Percentiles rank a stretch among this genome's conserved stretches.
These are phyloP conservation scores for Alternaria sp. DNA, from an alignment of 2,329 filamentous ascomycete species.

Conservation along the genomic window DNA sequence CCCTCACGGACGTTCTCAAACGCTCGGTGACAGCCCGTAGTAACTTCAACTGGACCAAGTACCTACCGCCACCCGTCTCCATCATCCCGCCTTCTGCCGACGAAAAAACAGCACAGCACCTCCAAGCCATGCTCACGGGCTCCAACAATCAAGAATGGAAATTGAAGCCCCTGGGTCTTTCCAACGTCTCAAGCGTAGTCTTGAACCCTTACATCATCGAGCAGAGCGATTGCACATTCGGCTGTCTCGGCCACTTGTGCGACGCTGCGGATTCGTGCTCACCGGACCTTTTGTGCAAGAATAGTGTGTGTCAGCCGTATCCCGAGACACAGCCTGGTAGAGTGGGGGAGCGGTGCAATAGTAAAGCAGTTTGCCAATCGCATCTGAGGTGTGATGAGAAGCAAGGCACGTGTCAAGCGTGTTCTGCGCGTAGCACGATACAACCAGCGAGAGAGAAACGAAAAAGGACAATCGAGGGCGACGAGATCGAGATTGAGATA, in stretches of 20 bases:
- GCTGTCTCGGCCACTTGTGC: conserved; percentile 45
- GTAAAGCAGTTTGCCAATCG: conserved; percentile 39
- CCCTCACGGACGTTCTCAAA: conserved; percentile 32
- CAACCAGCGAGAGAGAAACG: conserved; percentile 7
- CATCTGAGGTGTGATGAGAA: conserved; percentile 36
- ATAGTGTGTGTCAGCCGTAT: conserved; percentile 40
- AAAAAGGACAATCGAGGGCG: conserved; percentile 10
- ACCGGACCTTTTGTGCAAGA: conserved; percentile 43
- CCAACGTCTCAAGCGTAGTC: conserved; percentile 27
- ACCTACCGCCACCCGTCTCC: conserved; percentile 31
- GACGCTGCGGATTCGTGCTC: conserved; percentile 38
- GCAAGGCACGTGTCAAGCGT: conserved; percentile 27
- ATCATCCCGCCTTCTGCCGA: background rate
- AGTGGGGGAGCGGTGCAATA: conserved; percentile 37
- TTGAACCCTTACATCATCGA: conserved; percentile 45
- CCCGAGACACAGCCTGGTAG: conserved; percentile 35
- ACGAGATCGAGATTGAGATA: background rate
- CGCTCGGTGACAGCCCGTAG: conserved; percentile 36
- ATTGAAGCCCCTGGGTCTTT: conserved; percentile 17
- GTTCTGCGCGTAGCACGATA: conserved; percentile 26
- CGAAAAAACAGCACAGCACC: conserved; percentile 6
- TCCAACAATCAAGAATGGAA: conserved; percentile 3
- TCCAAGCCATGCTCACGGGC: conserved; percentile 6
- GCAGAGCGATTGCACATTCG: conserved; percentile 41
- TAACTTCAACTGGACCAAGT: conserved; percentile 44